Evolutionary conservation across 73 alveolate species (phyloP), one percentile per base, ranked within the genome.

Genomic region (Halteria grandinella): DNA sequence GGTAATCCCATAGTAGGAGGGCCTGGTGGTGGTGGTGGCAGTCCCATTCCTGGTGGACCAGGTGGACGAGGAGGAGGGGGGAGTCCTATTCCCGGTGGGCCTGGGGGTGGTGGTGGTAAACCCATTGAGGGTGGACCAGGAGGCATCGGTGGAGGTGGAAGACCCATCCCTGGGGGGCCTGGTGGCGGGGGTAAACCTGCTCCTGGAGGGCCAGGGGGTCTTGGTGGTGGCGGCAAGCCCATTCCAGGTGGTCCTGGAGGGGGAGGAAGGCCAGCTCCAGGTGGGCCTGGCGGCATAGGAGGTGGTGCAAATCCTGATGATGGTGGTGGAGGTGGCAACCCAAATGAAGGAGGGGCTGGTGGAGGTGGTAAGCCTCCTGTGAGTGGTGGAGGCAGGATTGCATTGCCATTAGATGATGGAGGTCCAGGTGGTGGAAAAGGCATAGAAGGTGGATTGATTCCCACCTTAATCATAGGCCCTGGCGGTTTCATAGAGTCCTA

Each of bases 101-200:
- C 87, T 17, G 79, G 78, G 21, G 87, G 59, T 23, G 75, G 43
- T 14, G 89, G 89, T 39, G 89, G 89, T 0, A 59, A 39, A 8
- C 76, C 76, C 33, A 69, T 69, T 43, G 85, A 71, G 1, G 90
- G 90, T 0, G 90, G 85, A 27, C 37, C 53, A 14, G 31, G 23
- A 31, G 54, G 77, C 0, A 49, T 29, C 44, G 81, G 82, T 28
- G 80, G 73, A 28, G 76, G 75, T 27, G 82, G 88, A 10, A 55
- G 75, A 11, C 24, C 20, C 44, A 6, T 8, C 45, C 45, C 8
- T 10, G 18, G 8, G 52, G 72, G 60, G 21, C 87, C 79, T 75
- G 87, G 87, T 4, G 87, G 80, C 14, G 87, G 73, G 11, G 79
- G 87, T 27, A 55, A 33, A 21, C 36, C 29, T 1, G 80, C 71